Base-by-base conservation (phyloP, 2,329 filamentous ascomycete species). In the Pestalotiopsis sp. region DNA sequence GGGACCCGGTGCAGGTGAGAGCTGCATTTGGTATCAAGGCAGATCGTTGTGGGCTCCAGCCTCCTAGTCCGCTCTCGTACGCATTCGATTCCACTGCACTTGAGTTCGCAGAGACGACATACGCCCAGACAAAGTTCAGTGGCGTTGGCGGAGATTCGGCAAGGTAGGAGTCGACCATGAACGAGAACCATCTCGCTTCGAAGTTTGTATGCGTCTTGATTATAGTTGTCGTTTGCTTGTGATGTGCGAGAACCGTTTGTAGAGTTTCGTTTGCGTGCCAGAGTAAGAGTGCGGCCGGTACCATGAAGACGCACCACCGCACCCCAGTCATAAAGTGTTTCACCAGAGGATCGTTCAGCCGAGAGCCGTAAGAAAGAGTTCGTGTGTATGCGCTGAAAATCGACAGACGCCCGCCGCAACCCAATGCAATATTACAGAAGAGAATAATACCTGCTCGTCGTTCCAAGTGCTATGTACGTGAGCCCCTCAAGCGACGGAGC, bases 391-490 rank as follows among this genome's bases (percentile, higher is more conserved):
- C 69, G 68, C 70, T 69, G 71, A 68, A 71, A 74, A 73, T 70
- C 72, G 67, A 66, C 72, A 67, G 73, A 58, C 20, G 66, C 71
- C 69, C n/a, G 77, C 76, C 74, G 75, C 76, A 75, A 77, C 79
- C 79, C 79, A 80, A 84, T 84, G 83, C 82, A 81, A 79, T 81
- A 82, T 81, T 82, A 82, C 79, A 82, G 78, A 81, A 79, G 80
- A 76, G 70, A 75, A 75, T 74, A 75, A 71, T 66, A 72, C 73
- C 75, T 76, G 71, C 71, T 72, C 69, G 66, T 70, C 72, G 70
- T 75, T 72, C 72, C 76, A 72, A 73, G 76, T 74, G 73, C 72
- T 77, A 77, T 78, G 75, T 78, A 77, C 75, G 75, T 76, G 60
- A 67, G 69, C 70, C 69, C 69, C 70, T 69, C 40, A 68, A 67